A percentile compares a stretch with the other conserved stretches of the same genome.
Conservation (phyloP, 129 eudicot genomes). For the Oenanthe sinensis region DNA sequence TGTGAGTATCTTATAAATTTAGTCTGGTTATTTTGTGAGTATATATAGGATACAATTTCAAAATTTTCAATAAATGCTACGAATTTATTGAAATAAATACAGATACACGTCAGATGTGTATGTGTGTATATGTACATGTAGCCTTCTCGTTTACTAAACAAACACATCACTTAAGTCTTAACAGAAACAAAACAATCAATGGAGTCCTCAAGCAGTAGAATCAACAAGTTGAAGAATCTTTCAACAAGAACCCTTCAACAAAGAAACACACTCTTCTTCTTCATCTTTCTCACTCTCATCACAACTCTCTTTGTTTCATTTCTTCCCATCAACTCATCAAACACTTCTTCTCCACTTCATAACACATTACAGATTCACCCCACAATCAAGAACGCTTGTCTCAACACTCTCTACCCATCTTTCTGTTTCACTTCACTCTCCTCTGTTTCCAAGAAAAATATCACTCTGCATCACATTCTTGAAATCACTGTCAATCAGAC, state of each 20-base stretch:
- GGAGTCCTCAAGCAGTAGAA: not conserved
- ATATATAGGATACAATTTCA: too few relatives aligned
- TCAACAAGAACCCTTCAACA: not conserved
- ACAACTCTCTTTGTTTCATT: slow-evolving; percentile 9
- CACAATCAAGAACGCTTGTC: slow-evolving; percentile 53
- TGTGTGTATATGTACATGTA: not conserved
- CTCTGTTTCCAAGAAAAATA: slow-evolving; percentile 17
- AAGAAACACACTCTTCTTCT: not conserved
- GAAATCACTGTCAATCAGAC: slow-evolving; percentile 39
- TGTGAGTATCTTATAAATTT: too few relatives aligned
- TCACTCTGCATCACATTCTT: slow-evolving; percentile 28
- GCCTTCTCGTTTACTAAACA: not conserved
- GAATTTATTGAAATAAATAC: too few relatives aligned
- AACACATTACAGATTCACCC: slow-evolving; percentile 14
- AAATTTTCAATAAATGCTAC: too few relatives aligned
- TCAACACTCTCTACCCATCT: slow-evolving; percentile 48
- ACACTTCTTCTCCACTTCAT: slow-evolving; percentile 8
- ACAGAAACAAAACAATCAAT: slow-evolving; percentile 4
- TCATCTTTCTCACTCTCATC: slow-evolving; percentile 3
- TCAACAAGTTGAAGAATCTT: not conserved
- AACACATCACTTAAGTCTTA: too few relatives aligned
- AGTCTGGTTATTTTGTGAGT: too few relatives aligned
- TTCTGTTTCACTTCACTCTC: slow-evolving; percentile 48
- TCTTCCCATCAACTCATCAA: not conserved
- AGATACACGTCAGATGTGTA: not conserved